Percentiles rank a stretch among this genome's conserved stretches.
Evolutionary conservation across 441 rosid species (phyloP).

Genomic region (Flueggea neowawraea): DNA sequence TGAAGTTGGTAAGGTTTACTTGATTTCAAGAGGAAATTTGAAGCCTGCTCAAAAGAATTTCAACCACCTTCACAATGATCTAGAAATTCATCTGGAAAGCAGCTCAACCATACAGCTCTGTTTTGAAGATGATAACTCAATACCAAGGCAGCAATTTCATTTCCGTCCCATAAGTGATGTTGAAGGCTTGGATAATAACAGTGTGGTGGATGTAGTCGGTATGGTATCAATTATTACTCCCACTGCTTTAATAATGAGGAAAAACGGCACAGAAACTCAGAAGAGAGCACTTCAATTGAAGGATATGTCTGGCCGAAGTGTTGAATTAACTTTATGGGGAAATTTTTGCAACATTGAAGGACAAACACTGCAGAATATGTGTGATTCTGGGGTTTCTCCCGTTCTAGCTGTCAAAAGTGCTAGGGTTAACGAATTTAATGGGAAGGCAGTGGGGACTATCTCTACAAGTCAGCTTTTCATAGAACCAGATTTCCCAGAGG

Average conservation of each 20-base stretch:
- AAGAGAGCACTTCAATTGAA: slow-evolving; percentile 75
- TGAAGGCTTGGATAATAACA: slow-evolving; percentile 65
- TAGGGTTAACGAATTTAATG: slow-evolving; percentile 74
- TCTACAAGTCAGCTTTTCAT: slow-evolving; percentile 65
- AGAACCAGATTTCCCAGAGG: slow-evolving; percentile 78
- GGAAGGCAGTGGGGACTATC: slow-evolving; percentile 79
- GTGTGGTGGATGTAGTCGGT: slow-evolving; percentile 61
- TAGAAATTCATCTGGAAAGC: slow-evolving; percentile 58
- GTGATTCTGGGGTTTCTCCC: slow-evolving; percentile 77
- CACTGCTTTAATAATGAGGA: slow-evolving; percentile 50
- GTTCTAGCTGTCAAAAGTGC: slow-evolving; percentile 78
- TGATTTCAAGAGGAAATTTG: slow-evolving; percentile 23
- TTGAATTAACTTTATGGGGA: slow-evolving; percentile 90
- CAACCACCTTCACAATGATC: slow-evolving; percentile 78
- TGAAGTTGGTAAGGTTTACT: slow-evolving; percentile 53
- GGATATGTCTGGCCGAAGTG: slow-evolving; percentile 83
- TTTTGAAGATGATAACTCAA: slow-evolving; percentile 60
- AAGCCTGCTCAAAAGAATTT: slow-evolving; percentile 74
- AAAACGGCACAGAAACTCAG: slow-evolving; percentile 70
- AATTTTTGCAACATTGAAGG: slow-evolving; percentile 70
- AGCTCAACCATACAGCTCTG: slow-evolving; percentile 62
- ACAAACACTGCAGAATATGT: slow-evolving; percentile 57
- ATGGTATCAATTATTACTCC: slow-evolving; percentile 62
- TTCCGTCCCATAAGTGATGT: slow-evolving; percentile 60
- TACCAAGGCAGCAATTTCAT: slow-evolving; percentile 68